Conservation (phyloP, 108 stramenopile species). For the Chaetoceros tenuissimus region DNA sequence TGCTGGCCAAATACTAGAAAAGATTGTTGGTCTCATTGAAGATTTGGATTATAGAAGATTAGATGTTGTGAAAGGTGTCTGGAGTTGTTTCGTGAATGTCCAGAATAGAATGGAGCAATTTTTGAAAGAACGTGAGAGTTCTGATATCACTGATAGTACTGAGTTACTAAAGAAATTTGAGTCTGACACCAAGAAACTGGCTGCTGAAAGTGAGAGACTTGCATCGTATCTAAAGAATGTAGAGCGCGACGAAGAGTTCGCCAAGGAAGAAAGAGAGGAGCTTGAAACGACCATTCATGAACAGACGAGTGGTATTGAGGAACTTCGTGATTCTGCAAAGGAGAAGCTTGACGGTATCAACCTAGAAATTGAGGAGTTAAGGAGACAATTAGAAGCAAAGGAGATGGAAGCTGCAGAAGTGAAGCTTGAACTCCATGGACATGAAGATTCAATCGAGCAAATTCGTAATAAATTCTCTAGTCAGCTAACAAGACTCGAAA, state of each 20-base stretch:
- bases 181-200: constrained; percentile 51
- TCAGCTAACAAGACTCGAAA: constrained; percentile 60
- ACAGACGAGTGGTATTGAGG: constrained; percentile 64
- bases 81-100: constrained; percentile 44
- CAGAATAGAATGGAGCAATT: constrained; percentile 40
- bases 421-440: constrained; percentile 44
- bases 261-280: constrained; percentile 65
- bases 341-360: constrained; percentile 46
- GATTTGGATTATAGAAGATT: constrained; percentile 41
- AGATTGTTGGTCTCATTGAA: constrained; percentile 34
- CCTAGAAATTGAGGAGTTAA: constrained; percentile 61
- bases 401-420: constrained; percentile 44
- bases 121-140: constrained; percentile 22
- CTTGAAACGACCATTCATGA: constrained; percentile 64
- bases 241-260: constrained; percentile 69
- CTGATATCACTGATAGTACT: constrained; percentile 21
- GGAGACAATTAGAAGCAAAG: constrained; percentile 42
- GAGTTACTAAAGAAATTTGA: constrained; percentile 47
- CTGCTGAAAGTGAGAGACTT: constrained; percentile 64
- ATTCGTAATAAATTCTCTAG: constrained; percentile 68
- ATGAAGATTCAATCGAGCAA: constrained; percentile 50
- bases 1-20: constrained; percentile 29
- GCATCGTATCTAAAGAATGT: constrained; percentile 65
- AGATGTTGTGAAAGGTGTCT: constrained; percentile 38
- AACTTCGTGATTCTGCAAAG: constrained; percentile 38